Base-by-base conservation (phyloP, 1,284 basidiomycete species). In the Boletellus deceptivus region DNA sequence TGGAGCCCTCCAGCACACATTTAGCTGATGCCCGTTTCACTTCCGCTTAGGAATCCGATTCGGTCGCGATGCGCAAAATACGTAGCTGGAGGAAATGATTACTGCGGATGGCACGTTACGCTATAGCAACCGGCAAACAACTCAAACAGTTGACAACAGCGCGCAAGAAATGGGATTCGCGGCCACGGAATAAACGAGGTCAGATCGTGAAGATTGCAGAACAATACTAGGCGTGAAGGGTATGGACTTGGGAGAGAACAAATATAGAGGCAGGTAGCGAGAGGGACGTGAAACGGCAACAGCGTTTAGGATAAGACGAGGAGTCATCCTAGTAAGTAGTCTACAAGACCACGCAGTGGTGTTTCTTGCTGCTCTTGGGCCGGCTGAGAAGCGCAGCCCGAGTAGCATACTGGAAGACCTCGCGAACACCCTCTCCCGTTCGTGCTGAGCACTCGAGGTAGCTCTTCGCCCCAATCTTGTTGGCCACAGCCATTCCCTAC, bases 371-470 rank as follows among this genome's bases (percentile, higher is more conserved):
- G 57, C 63, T 65, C 70, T 70, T 76, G 58, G 62, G 59, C 55
- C 74, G 71, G 64, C 67, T 74, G 55, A 87, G 77, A 43, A 93
- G 78, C 40, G 91, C 91, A 47, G 86, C 84, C 59, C 89, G 82
- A 48, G 91, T 93, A 38, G 92, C 92, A 58, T 86, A 86, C 71
- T 94, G 90, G 79, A 96, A 95, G 37, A 94, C 91, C 70, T 95
- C 93, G 59, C 89, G 82, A 46, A 96, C 93, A 58, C 93, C 93
- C 70, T 91, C 85, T 53, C 93, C 91, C 14, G 85, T 83, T 78
- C 89, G 91, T 69, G 92, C 91, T 52, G 88, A 91, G 72, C 93
- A 95, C 71, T 96, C 93, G 52, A 93, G 83, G 71, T 95, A 96
- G 64, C 86, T 83, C 70, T 84, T 86, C 8, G 93, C 93, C 29